Evolutionary conservation across 495 filamentous ascomycete species (phyloP).

Genomic region (Amniculicola lignicola): DNA sequence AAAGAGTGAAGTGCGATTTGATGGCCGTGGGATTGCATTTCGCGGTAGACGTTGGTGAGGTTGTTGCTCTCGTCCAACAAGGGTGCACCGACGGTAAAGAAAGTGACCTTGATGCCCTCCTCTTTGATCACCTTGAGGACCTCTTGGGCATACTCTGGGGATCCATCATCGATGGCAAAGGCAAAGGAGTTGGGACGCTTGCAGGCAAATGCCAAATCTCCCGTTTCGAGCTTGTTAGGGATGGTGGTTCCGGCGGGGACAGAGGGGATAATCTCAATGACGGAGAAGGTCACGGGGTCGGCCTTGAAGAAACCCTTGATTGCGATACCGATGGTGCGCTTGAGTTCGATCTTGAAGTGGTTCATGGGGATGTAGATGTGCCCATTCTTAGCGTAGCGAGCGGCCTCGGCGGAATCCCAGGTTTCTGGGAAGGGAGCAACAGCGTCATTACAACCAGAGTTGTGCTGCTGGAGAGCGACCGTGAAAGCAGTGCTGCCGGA

Average conservation of each 20-base stretch:
- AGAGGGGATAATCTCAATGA: slow-evolving; percentile 61
- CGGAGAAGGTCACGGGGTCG: slow-evolving; percentile 52
- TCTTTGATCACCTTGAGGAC: slow-evolving; percentile 64
- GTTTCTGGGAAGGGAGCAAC: slow-evolving; percentile 68
- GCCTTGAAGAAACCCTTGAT: slow-evolving; percentile 65
- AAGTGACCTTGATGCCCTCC: slow-evolving; percentile 66
- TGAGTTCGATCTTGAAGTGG: slow-evolving; percentile 66
- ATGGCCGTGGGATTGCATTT: slow-evolving; percentile 51
- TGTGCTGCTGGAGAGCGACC: slow-evolving; percentile 71
- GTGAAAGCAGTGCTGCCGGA: slow-evolving; percentile 65
- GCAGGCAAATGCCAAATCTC: slow-evolving; percentile 62
- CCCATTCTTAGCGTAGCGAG: slow-evolving; percentile 55
- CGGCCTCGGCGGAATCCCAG: slow-evolving; percentile 69
- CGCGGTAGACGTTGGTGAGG: slow-evolving; percentile 35
- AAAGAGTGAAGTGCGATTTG: slow-evolving; percentile 73
- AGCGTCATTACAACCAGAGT: slow-evolving; percentile 56
- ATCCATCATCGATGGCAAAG: slow-evolving; percentile 78
- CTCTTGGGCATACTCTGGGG: slow-evolving; percentile 57
- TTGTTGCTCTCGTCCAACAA: slow-evolving; percentile 51
- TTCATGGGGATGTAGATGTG: slow-evolving; percentile 73
- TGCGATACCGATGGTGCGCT: slow-evolving; percentile 60
- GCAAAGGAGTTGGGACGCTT: slow-evolving; percentile 71
- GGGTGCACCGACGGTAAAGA: slow-evolving; percentile 72
- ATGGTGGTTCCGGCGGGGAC: slow-evolving; percentile 52
- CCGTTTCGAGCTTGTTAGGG: slow-evolving; percentile 61